Conservation (phyloP, 345 rosid species). For the Aethionema arabicum region DNA sequence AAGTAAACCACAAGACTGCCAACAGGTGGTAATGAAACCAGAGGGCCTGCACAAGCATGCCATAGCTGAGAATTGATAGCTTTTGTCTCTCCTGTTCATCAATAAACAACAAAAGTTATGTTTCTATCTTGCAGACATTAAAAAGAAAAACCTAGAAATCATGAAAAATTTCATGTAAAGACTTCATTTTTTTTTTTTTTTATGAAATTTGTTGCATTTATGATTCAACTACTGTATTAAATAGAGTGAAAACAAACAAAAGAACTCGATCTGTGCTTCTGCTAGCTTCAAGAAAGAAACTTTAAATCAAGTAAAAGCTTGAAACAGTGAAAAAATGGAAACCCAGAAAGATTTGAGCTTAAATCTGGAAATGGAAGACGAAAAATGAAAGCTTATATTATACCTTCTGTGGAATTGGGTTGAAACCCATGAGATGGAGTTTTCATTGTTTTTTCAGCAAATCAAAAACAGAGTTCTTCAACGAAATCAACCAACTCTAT, state of each 20-base stretch:
- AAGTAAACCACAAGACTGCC: conserved; percentile 96
- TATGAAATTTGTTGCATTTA: conserved; percentile 11
- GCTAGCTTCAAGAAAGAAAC: conserved; percentile 19
- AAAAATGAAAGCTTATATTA: neutral
- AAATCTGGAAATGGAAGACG: neutral
- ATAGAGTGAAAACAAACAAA: conserved; percentile 14
- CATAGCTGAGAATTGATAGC: conserved; percentile 81
- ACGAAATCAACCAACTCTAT: conserved; percentile 24
- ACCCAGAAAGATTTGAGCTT: conserved; percentile 12
- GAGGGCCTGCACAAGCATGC: conserved; percentile 99
- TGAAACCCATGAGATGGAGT: conserved; percentile 42
- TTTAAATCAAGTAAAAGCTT: conserved; percentile 10
- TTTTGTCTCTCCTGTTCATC: conserved; percentile 75
- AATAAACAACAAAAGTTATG: conserved; percentile 11
- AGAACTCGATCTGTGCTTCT: conserved; percentile 22
- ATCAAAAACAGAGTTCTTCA: conserved; percentile 27
- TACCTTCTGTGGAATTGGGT: conserved; percentile 39
- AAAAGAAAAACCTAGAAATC: conserved; percentile 8
- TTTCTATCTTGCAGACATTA: conserved; percentile 13
- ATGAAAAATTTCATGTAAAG: conserved; percentile 19
- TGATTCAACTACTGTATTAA: conserved; percentile 25
- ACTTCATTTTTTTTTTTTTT: neutral
- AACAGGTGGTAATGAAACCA: conserved; percentile 87
- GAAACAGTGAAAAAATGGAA: conserved; percentile 23
- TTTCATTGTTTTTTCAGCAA: conserved; percentile 27